Conservation (phyloP, 2,329 filamentous ascomycete species). For the Fusarium tuaranense region DNA sequence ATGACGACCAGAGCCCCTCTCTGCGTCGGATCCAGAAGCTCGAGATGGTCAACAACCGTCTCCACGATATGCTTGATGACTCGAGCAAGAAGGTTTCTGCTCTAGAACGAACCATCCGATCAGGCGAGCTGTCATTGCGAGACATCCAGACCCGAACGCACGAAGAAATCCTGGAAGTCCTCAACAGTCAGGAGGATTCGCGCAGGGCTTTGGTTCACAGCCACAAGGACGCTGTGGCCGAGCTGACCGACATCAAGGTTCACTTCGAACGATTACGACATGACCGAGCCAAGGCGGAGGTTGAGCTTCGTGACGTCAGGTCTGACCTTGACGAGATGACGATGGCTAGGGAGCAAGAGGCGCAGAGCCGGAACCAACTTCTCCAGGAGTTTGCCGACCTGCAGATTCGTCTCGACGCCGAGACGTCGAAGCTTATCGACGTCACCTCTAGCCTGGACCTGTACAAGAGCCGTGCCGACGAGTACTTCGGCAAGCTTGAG, state of each 20-base stretch:
- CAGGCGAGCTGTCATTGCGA: constrained; percentile 87
- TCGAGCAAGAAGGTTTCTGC: constrained; percentile 92
- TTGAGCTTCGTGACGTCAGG: constrained; percentile 85
- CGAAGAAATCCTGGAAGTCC: constrained; percentile 91
- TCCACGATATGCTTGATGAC: constrained; percentile 95
- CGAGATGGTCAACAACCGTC: constrained; percentile 88
- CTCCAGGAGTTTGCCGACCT: constrained; percentile 93
- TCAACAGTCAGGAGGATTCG: constrained; percentile 93
- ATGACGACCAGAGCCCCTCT: constrained; percentile 85
- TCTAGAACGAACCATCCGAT: constrained; percentile 86
- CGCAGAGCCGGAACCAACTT: constrained; percentile 86
- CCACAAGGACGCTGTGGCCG: constrained; percentile 86
- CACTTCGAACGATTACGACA: constrained; percentile 90
- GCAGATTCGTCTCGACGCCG: constrained; percentile 91
- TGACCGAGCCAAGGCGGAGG: constrained; percentile 81
- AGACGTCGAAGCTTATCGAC: constrained; percentile 86
- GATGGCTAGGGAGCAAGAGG: constrained; percentile 84
- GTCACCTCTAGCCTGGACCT: constrained; percentile 85
- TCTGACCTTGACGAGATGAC: constrained; percentile 87
- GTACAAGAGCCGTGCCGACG: constrained; percentile 92
- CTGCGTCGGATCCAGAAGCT: constrained; percentile 87
- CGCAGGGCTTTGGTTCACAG: constrained; percentile 83
- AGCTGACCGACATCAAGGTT: constrained; percentile 87
- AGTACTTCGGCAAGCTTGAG: constrained; percentile 97
- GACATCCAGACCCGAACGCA: constrained; percentile 95